phyloP scores from a whole-genome alignment of 2,329 filamentous ascomycete species.

The Paraphoma chrysanthemicola region DNA sequence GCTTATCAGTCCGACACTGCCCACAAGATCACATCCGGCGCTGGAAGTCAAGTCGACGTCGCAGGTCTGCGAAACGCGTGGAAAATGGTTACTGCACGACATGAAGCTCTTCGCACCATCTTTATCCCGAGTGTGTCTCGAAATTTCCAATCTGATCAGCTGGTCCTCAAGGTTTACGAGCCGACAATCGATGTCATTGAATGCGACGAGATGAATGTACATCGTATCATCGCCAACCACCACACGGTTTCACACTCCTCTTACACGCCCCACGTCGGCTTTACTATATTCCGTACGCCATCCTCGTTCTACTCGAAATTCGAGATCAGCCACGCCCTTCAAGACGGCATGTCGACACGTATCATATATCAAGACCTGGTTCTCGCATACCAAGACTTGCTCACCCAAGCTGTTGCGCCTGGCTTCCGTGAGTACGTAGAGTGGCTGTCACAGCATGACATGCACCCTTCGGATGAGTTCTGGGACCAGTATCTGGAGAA shows the following conservation, averaged over 20 bases:
- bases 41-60: neutral
- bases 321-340: slow-evolving; percentile 23
- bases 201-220: slow-evolving; percentile 3
- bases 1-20: slow-evolving; percentile 13
- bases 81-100: slow-evolving; percentile 17
- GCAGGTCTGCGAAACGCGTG: slow-evolving; percentile 15
- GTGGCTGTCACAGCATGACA: slow-evolving; percentile 11
- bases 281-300: slow-evolving; percentile 4
- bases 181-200: slow-evolving; percentile 4
- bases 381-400: slow-evolving; percentile 16
- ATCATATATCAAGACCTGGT: slow-evolving; percentile 19
- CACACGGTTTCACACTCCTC: slow-evolving; percentile 8
- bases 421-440: slow-evolving; percentile 21
- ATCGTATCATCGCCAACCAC: slow-evolving; percentile 9
- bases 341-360: slow-evolving; percentile 20
- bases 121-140: slow-evolving; percentile 17
- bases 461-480: slow-evolving; percentile 8
- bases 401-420: slow-evolving; percentile 8
- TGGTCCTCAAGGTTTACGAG: slow-evolving; percentile 18
- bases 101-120: slow-evolving; percentile 22
- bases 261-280: slow-evolving; percentile 12
- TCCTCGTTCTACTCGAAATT: slow-evolving; percentile 34
- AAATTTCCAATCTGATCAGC: slow-evolving; percentile 22
- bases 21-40: slow-evolving; percentile 10
- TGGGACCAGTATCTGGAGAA: slow-evolving; percentile 19